Evolutionary conservation across 164 flowering plant species (phyloP), one percentile per base, ranked within the genome.

Genomic region (Vitis cinerea): DNA sequence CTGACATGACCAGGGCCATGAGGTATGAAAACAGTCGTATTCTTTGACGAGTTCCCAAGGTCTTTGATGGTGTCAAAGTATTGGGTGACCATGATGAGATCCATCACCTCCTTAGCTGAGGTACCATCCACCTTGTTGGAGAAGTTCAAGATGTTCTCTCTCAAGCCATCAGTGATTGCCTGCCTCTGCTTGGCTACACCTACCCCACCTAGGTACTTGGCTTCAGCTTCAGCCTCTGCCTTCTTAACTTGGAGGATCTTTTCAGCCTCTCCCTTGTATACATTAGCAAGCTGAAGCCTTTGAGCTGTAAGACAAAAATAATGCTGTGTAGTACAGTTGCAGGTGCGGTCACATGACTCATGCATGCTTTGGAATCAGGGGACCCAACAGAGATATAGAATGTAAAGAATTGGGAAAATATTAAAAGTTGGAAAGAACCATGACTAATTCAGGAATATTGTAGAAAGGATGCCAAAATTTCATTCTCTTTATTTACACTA

Each of bases 131-230:
- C 93, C 77, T 83, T 90, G 80, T 84, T 81, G 31, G 99, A 96
- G 77, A 96, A 96, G 74, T 91, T 88, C 81, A 96, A 54, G 58
- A 96, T 93, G 81, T 96, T 96, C 82, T 96, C 99, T 73, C 99
- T 84, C 70, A 96, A 66, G 4, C 98, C 99, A 65, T 96, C 97
- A 9, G 99, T 96, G 70, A 96, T 96, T 53, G 99, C 99, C 74
- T 96, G 98, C 73, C 99, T 81, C 81, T 96, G 99, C 82, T 89
- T 85, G 6, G 99, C 99, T 63, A 96, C 99, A 17, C 99, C 99
- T 44, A 96, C 85, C 23, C 99, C 99, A 49, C 97, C 98, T 9
- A 96, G 83, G 81, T 88, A 96, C 82, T 96, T 96, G 76, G 99
- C 79, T 74, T 96, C 99, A 13, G 99, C 98, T 70, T 96, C 99